Conservation (phyloP, 371 early-diverging fungal genomes). For the Basidiobolus meristosporus region DNA sequence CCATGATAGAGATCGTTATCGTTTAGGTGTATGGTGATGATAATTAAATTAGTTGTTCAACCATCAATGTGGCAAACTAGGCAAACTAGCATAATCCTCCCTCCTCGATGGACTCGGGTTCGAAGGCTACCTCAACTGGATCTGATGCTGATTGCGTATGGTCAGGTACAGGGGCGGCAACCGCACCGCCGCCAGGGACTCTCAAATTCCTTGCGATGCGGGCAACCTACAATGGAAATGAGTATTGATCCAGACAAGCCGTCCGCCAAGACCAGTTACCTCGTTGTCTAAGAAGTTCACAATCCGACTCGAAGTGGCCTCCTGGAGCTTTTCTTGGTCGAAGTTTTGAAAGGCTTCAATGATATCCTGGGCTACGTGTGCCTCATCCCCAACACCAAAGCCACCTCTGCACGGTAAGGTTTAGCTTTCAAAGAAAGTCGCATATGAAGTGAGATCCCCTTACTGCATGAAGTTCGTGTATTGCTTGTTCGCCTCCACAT, state of each 20-base stretch:
- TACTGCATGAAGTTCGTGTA: constrained; percentile 44
- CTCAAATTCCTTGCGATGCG: constrained; percentile 1
- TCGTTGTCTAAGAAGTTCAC: constrained; percentile 59
- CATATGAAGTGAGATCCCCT: constrained; percentile 2
- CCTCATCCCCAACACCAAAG: constrained; percentile 55
- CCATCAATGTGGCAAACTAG: too few species aligned
- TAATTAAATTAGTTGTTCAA: too few species aligned
- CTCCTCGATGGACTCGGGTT: too few species aligned
- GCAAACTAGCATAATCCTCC: too few species aligned
- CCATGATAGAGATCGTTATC: too few species aligned
- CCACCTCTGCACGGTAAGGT: constrained; percentile 16
- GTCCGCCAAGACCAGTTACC: constrained; percentile 31
- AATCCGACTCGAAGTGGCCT: constrained; percentile 26
- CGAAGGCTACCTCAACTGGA: too few species aligned
- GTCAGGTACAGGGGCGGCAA: too few species aligned
- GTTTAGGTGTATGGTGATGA: too few species aligned
- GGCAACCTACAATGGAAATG: constrained; percentile 6
- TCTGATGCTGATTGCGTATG: too few species aligned
- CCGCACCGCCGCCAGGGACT: constrained; percentile 1
- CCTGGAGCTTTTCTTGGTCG: constrained; percentile 41
- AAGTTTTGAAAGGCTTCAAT: constrained; percentile 54
- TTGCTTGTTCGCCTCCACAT: constrained; percentile 56
- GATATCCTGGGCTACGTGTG: constrained; percentile 34
- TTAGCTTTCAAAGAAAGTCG: neutral
- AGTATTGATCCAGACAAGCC: constrained; percentile 6